A percentile compares a stretch with the other conserved stretches of the same genome.
These are phyloP conservation scores for Fomitopsis pinicola DNA, from an alignment of 1,284 basidiomycete genomes.

Conservation along the genomic window DNA sequence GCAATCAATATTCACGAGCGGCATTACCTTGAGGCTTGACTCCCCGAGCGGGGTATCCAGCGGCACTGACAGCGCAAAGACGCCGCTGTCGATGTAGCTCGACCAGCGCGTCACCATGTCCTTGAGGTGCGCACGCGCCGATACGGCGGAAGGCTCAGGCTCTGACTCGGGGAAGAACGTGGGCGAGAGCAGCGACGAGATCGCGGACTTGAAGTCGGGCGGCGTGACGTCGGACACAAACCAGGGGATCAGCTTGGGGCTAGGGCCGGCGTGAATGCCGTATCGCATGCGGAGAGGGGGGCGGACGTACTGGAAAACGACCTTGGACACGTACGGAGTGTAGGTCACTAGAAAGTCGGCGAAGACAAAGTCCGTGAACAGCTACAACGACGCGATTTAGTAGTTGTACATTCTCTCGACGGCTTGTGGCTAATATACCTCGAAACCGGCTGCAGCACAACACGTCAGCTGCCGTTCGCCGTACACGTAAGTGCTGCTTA, in stretches of 20 bases:
- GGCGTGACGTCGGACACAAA: slow-evolving; percentile 92
- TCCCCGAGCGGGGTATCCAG: slow-evolving; percentile 61
- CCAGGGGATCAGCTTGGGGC: slow-evolving; percentile 89
- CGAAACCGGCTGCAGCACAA: slow-evolving; percentile 72
- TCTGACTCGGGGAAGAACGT: slow-evolving; percentile 46
- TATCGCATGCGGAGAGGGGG: not conserved
- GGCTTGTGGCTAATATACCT: slow-evolving; percentile 39
- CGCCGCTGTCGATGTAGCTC: slow-evolving; percentile 61
- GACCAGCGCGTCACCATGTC: slow-evolving; percentile 74
- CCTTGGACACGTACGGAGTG: slow-evolving; percentile 76
- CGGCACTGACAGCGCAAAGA: slow-evolving; percentile 75
- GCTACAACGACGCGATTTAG: slow-evolving; percentile 34
- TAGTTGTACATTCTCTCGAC: too few relatives aligned
- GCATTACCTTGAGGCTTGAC: slow-evolving; percentile 29
- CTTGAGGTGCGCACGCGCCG: slow-evolving; percentile 39
- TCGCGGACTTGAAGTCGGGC: slow-evolving; percentile 61
- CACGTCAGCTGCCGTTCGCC: not conserved
- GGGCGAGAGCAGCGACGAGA: slow-evolving; percentile 54
- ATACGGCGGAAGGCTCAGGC: slow-evolving; percentile 12
- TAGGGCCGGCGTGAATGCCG: slow-evolving; percentile 24
- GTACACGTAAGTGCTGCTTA: too few relatives aligned
- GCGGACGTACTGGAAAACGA: slow-evolving; percentile 81
- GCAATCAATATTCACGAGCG: not conserved
- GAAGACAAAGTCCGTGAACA: slow-evolving; percentile 92
- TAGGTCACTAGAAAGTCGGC: slow-evolving; percentile 91